These are phyloP conservation scores for Protomyces inundatus DNA, from an alignment of 1,139 yeast genomes.

Conservation along the genomic window DNA sequence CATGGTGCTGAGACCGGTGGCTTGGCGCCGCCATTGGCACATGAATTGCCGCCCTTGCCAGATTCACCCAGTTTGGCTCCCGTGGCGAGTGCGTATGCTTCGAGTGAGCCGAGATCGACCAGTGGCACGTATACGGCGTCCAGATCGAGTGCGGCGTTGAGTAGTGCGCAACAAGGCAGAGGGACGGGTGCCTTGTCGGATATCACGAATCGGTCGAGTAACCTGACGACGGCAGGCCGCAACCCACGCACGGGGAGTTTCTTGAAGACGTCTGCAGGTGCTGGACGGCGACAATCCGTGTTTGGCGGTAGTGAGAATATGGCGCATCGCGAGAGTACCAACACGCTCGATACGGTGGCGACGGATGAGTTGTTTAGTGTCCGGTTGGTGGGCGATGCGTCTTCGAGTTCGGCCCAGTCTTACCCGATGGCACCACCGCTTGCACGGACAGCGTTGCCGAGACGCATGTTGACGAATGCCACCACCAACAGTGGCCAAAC, in stretches of 20 bases:
- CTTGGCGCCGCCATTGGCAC: conserved; percentile 10
- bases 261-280: conserved; percentile 1
- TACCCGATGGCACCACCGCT: conserved; percentile 11
- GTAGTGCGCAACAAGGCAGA: not conserved
- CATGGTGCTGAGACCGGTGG: not conserved
- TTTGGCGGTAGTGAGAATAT: conserved; percentile 2
- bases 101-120: conserved; percentile 22
- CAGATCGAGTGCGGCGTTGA: not conserved
- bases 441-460: not conserved
- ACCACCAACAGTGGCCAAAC: conserved; percentile 20
- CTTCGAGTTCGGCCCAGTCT: not conserved
- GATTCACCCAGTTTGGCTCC: conserved; percentile 23
- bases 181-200: not conserved
- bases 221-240: conserved; percentile 1
- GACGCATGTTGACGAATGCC: not conserved
- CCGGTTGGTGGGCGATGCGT: conserved; percentile 2
- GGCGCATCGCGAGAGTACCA: not conserved
- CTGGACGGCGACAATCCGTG: not conserved
- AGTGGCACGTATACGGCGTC: not conserved
- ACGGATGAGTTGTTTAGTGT: conserved; percentile 26
- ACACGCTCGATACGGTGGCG: conserved; percentile 20
- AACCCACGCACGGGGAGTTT: conserved; percentile 5
- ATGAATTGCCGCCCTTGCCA: conserved; percentile 23
- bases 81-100: conserved; percentile 12
- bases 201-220: not conserved